A percentile compares a stretch with the other conserved stretches of the same genome.
Conservation (phyloP, 2,329 filamentous ascomycete species). For the Ustilaginoidea virens region DNA sequence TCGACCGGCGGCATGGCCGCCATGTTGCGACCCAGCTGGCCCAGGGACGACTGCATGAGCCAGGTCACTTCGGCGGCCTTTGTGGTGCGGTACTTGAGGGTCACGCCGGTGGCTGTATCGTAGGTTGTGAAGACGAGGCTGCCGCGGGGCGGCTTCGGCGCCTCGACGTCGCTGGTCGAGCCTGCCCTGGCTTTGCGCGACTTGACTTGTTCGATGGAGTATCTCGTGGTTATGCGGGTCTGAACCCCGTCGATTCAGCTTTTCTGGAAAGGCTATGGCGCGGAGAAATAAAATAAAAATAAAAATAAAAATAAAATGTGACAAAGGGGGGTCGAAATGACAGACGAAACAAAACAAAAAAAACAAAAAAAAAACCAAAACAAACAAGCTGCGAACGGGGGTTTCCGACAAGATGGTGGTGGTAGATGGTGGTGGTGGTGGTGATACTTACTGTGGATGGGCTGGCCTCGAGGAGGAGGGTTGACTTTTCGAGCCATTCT, state of each 20-base stretch:
- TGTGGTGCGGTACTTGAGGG: conserved; percentile 80
- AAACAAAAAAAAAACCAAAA: background rate
- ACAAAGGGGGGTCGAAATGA: conserved; percentile 1
- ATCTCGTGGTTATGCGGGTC: conserved; percentile 88
- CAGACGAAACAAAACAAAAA: background rate
- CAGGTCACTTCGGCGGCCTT: conserved; percentile 83
- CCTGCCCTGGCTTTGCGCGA: conserved; percentile 13
- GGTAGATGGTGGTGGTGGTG: background rate
- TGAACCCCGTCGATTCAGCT: too few species aligned
- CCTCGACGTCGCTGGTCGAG: conserved; percentile 11
- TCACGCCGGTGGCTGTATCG: conserved; percentile 65
- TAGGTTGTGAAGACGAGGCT: conserved; percentile 77
- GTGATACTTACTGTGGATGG: conserved; percentile 64
- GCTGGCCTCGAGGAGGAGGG: conserved; percentile 70
- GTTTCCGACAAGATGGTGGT: background rate
- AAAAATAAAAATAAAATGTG: too few species aligned
- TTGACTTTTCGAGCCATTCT: conserved; percentile 82
- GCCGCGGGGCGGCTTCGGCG: conserved; percentile 40
- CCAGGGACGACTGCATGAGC: conserved; percentile 56
- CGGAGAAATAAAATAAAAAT: too few species aligned
- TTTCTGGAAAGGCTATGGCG: too few species aligned
- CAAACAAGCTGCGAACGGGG: background rate
- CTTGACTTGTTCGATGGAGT: conserved; percentile 47
- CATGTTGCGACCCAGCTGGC: conserved; percentile 57
- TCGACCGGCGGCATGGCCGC: conserved; percentile 32